Conservation (phyloP, 2,329 filamentous ascomycete species). For the Ophiostoma montium region DNA sequence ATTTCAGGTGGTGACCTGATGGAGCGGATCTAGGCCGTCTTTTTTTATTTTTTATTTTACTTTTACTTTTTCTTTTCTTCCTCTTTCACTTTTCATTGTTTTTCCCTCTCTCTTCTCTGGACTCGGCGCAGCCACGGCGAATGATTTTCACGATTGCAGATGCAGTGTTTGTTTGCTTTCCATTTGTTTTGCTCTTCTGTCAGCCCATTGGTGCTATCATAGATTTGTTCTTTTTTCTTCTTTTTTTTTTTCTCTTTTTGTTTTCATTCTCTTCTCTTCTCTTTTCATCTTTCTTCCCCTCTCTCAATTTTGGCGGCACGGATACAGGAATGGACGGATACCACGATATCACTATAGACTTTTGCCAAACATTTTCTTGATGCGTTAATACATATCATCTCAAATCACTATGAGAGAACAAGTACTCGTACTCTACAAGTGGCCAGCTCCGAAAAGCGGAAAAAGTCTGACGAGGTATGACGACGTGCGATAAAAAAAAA, state of each 20-base stretch:
- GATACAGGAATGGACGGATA: neutral
- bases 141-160: neutral
- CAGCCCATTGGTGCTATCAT: neutral
- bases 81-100: neutral
- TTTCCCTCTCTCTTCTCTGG: neutral
- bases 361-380: neutral
- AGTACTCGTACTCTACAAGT: neutral
- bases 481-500: too few species aligned
- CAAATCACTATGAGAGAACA: too few species aligned
- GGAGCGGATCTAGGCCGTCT: constrained; percentile 11
- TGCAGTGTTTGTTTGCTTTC: neutral
- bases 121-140: neutral
- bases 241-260: neutral
- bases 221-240: neutral
- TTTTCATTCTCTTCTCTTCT: neutral
- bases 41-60: neutral
- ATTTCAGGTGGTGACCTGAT: constrained; percentile 56
- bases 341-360: constrained; percentile 4
- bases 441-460: neutral
- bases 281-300: neutral
- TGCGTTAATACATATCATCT: neutral
- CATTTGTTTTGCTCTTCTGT: neutral
- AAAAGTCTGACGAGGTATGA: neutral
- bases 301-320: neutral
- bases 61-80: neutral